Conservation (phyloP, 106 monocot genomes). For the Phalaenopsis aphrodite region DNA sequence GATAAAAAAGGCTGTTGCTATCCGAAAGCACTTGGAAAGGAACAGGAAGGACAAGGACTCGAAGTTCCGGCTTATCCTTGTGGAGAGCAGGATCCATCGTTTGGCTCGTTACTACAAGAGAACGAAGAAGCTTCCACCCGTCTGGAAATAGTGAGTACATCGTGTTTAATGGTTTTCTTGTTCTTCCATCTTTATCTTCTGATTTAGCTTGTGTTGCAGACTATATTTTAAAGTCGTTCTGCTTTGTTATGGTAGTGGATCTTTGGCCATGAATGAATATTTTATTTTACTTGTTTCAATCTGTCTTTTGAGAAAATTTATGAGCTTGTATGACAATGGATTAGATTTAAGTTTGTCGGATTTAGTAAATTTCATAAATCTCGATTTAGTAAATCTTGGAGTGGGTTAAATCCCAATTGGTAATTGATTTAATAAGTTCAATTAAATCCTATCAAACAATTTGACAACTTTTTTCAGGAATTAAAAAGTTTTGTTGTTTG, state of each 20-base stretch:
- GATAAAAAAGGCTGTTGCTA: slow-evolving; percentile 54
- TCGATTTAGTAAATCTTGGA: too few relatives aligned
- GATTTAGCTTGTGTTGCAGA: not conserved
- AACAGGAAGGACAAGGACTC: slow-evolving; percentile 55
- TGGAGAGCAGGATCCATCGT: slow-evolving; percentile 59
- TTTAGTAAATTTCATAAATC: too few relatives aligned
- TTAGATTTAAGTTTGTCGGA: too few relatives aligned
- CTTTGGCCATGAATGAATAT: not conserved
- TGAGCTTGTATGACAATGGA: too few relatives aligned
- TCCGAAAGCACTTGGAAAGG: slow-evolving; percentile 61
- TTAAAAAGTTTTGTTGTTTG: too few relatives aligned
- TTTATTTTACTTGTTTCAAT: not conserved
- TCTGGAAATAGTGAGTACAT: slow-evolving; percentile 55
- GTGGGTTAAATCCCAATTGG: too few relatives aligned
- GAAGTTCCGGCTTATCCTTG: slow-evolving; percentile 54
- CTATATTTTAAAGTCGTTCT: not conserved
- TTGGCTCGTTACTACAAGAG: slow-evolving; percentile 63
- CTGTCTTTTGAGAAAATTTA: not conserved
- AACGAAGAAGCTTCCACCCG: slow-evolving; percentile 64
- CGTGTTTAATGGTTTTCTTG: not conserved
- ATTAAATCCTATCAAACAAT: too few relatives aligned
- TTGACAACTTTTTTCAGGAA: too few relatives aligned
- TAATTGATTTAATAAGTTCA: too few relatives aligned
- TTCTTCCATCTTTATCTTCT: not conserved
- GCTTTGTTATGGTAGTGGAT: not conserved